These are phyloP conservation scores for Aspergillus luchuensis DNA, from an alignment of 2,329 filamentous ascomycete genomes.

Conservation along the genomic window DNA sequence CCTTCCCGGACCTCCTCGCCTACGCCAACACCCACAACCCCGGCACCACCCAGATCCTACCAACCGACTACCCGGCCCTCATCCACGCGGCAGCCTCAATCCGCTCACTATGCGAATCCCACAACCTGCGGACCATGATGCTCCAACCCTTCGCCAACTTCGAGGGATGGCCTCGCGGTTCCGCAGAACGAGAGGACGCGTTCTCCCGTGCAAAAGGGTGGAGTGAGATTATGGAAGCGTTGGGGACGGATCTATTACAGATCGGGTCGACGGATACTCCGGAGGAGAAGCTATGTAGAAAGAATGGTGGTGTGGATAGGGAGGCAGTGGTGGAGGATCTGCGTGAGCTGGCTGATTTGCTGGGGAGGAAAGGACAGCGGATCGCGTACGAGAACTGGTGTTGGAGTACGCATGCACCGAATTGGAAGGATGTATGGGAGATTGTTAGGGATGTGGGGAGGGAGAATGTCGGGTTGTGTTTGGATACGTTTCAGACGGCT, in stretches of 20 bases:
- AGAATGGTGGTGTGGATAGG: too few relatives aligned
- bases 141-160: slow-evolving; percentile 77
- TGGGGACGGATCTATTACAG: slow-evolving; percentile 71
- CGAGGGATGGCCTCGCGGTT: slow-evolving; percentile 68
- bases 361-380: slow-evolving; percentile 56
- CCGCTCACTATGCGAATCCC: slow-evolving; percentile 55
- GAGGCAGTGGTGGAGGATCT: slow-evolving; percentile 52
- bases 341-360: slow-evolving; percentile 63
- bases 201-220: slow-evolving; percentile 66
- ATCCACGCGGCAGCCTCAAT: slow-evolving; percentile 58
- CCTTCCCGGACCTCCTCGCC: slow-evolving; percentile 69
- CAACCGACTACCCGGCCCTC: slow-evolving; percentile 63
- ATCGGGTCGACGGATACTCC: slow-evolving; percentile 67
- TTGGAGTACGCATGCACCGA: slow-evolving; percentile 70
- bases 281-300: slow-evolving; percentile 36
- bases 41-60: slow-evolving; percentile 49
- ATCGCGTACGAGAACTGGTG: slow-evolving; percentile 83
- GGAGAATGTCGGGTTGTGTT: slow-evolving; percentile 70
- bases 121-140: slow-evolving; percentile 66
- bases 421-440: slow-evolving; percentile 70
- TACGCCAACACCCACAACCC: slow-evolving; percentile 58
- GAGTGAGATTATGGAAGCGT: slow-evolving; percentile 70
- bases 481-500: slow-evolving; percentile 76
- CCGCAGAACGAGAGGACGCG: slow-evolving; percentile 61
- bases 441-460: slow-evolving; percentile 65